Conservation (phyloP, 495 filamentous ascomycete species). For the Neurospora cerealis region DNA sequence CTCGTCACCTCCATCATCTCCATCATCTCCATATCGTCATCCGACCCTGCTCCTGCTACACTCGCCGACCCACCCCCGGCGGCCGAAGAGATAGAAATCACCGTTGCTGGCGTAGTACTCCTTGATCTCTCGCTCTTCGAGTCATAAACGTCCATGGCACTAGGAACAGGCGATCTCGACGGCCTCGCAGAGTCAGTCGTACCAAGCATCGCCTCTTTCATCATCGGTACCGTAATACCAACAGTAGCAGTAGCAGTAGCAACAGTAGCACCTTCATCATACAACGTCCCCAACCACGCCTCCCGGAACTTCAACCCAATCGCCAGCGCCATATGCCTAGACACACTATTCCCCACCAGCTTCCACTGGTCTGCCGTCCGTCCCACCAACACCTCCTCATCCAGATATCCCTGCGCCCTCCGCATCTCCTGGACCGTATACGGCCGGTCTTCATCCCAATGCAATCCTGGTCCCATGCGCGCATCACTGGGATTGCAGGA, state of each 20-base stretch:
- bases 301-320: slow-evolving; percentile 51
- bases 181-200: neutral
- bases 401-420: slow-evolving; percentile 55
- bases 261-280: slow-evolving; percentile 9
- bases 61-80: neutral
- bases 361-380: slow-evolving; percentile 39
- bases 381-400: slow-evolving; percentile 59
- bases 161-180: neutral
- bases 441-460: slow-evolving; percentile 50
- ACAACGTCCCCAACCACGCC: slow-evolving; percentile 38
- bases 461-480: slow-evolving; percentile 37
- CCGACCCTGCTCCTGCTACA: neutral
- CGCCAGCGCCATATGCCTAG: slow-evolving; percentile 51
- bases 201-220: neutral
- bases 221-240: neutral
- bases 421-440: slow-evolving; percentile 52
- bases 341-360: slow-evolving; percentile 63
- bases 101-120: neutral
- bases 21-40: neutral
- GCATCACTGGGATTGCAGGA: slow-evolving; percentile 33
- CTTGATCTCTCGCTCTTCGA: neutral
- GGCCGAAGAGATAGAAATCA: neutral
- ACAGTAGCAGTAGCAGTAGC: neutral
- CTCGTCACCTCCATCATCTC: neutral
- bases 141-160: neutral